Evolutionary conservation across 768 basidiomycete species (phyloP), one percentile per base, ranked within the genome.

Genomic region (Auricularia sp.): DNA sequence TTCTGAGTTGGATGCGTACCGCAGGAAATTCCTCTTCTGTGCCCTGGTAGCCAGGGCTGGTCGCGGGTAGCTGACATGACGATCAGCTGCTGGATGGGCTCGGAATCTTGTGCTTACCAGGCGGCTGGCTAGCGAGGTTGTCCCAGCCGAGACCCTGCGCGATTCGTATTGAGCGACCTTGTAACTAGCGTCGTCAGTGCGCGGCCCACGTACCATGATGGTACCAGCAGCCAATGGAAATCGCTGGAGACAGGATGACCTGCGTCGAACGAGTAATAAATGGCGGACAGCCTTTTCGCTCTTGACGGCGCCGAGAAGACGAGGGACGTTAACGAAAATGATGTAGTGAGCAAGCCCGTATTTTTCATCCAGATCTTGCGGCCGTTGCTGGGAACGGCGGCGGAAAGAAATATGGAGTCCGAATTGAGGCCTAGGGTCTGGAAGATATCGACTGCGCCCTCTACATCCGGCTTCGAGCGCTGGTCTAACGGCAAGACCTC

Each of bases 401-500:
- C 97, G 77, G 98, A 99, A 24, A 97, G 97, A 66, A 98, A 84
- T 71, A 99, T 92, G 76, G 98, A 99, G 77, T 99, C 97, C 65
- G 98, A 84, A 77, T 99, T 97, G 79, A 98, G 86, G 64, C 93
- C 90, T 63, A 99, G 87, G 33, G 87, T 94, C 35, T 89, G 85
- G 77, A 98, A 99, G 76, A 99, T 96, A 75, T 98, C 96, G 69
- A 99, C 87, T 62, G 98, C 86, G 3, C 95, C 94, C 72, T 99
- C 97, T 44, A 98, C 93, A 69, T 99, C 97, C 75, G 98, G 97
- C 77, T 94, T 97, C 3, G 97, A 98, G 35, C 91, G 97, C 75
- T 98, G 96, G 73, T 99, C 98, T 85, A 98, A 99, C 14, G 97
- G 97, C 39, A 99, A 96, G 62, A 99, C 96, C 13, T 94, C 94